Evolutionary conservation across 495 filamentous ascomycete species (phyloP).

Genomic region (Aspergillus mulundensis): DNA sequence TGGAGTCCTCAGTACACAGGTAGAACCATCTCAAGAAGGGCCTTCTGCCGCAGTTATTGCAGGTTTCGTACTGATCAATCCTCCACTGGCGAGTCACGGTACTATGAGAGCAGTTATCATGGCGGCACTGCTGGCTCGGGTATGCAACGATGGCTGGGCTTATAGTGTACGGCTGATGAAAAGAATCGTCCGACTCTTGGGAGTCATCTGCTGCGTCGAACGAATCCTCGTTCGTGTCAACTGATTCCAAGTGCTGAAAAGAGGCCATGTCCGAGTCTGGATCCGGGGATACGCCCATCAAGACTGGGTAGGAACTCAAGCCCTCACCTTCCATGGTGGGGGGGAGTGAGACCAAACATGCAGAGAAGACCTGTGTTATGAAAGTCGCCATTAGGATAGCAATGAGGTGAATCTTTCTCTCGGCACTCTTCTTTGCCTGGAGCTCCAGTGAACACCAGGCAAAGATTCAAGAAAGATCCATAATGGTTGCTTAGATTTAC

Average conservation of each 20-base stretch:
- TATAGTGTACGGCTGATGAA: neutral
- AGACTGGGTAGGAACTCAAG: neutral
- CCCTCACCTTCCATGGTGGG: neutral
- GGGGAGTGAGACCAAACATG: neutral
- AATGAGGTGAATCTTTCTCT: neutral
- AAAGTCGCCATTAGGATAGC: neutral
- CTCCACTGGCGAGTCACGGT: conserved; percentile 12
- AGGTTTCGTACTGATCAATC: conserved; percentile 28
- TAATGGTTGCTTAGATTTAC: neutral
- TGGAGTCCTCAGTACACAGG: conserved; percentile 55
- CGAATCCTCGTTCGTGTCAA: neutral
- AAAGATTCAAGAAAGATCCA: neutral
- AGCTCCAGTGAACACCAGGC: neutral
- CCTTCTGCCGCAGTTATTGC: conserved; percentile 45
- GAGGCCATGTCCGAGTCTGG: neutral
- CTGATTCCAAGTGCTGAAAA: neutral
- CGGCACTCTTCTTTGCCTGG: too few species aligned
- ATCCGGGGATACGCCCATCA: conserved; percentile 1
- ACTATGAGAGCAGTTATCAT: conserved; percentile 14
- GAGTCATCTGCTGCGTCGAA: neutral
- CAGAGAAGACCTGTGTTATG: neutral
- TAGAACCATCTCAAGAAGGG: conserved; percentile 63
- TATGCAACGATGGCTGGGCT: neutral
- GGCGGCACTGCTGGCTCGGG: neutral
- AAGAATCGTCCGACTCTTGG: neutral